Percentiles rank a stretch among this genome's conserved stretches.
Conservation (phyloP, 2,329 filamentous ascomycete genomes). For the Neonectria ditissima region DNA sequence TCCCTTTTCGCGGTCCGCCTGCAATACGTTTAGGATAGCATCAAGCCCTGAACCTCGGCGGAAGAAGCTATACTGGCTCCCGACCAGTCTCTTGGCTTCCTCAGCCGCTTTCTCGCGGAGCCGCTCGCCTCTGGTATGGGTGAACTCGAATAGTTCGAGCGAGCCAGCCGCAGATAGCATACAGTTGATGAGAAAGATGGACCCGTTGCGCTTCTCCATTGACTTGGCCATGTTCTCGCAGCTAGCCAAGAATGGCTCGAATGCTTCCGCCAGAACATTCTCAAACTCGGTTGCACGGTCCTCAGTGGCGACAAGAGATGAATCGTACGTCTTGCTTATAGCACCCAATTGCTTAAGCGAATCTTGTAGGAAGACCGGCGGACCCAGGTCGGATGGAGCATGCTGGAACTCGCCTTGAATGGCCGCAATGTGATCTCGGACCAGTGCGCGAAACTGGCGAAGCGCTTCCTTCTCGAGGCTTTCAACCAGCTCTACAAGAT, state of each 20-base stretch:
- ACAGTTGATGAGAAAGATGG: slow-evolving; percentile 82
- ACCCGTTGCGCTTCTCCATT: slow-evolving; percentile 68
- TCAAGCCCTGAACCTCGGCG: slow-evolving; percentile 79
- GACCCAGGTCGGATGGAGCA: slow-evolving; percentile 77
- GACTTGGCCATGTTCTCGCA: slow-evolving; percentile 76
- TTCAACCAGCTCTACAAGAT: slow-evolving; percentile 75
- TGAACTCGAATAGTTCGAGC: slow-evolving; percentile 73
- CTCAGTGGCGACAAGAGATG: slow-evolving; percentile 73
- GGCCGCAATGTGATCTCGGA: slow-evolving; percentile 82
- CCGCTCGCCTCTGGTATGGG: slow-evolving; percentile 63
- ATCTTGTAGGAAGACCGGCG: slow-evolving; percentile 84
- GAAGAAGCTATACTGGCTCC: slow-evolving; percentile 79
- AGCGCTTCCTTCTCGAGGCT: slow-evolving; percentile 81
- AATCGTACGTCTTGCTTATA: slow-evolving; percentile 89
- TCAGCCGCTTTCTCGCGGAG: slow-evolving; percentile 68
- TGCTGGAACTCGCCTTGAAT: slow-evolving; percentile 79
- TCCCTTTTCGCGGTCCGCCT: slow-evolving; percentile 47
- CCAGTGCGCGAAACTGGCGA: slow-evolving; percentile 82
- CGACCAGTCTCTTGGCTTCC: slow-evolving; percentile 68
- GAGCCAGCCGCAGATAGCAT: slow-evolving; percentile 67
- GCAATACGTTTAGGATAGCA: slow-evolving; percentile 70
- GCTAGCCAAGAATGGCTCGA: slow-evolving; percentile 87
- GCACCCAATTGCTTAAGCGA: slow-evolving; percentile 81
- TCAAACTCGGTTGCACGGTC: slow-evolving; percentile 78
- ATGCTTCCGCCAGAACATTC: slow-evolving; percentile 78